These are phyloP conservation scores for Rhizopus delemar DNA, from an alignment of 371 early-diverging fungal species.

Conservation along the genomic window DNA sequence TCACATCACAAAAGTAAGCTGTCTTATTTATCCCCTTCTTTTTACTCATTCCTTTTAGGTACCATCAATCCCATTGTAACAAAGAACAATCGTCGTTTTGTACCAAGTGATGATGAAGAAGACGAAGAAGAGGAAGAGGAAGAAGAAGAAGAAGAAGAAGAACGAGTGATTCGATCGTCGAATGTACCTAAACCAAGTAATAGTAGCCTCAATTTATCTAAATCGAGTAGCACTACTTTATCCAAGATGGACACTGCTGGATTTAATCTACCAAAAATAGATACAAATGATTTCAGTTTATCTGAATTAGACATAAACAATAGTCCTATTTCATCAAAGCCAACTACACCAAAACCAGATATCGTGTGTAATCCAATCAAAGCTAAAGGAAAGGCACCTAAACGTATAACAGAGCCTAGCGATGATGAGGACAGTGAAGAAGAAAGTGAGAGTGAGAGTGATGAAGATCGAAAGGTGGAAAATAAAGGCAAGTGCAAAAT, in stretches of 20 bases:
- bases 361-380: neutral
- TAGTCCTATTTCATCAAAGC: neutral
- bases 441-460: slow-evolving; percentile 4
- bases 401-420: slow-evolving; percentile 17
- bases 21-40: neutral
- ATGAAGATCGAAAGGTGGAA: slow-evolving; percentile 9
- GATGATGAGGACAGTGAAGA: slow-evolving; percentile 25
- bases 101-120: slow-evolving; percentile 40
- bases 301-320: neutral
- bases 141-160: slow-evolving; percentile 15
- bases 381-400: slow-evolving; percentile 16
- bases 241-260: neutral
- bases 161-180: neutral
- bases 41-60: neutral
- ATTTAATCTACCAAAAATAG: neutral
- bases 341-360: slow-evolving; percentile 1
- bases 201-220: neutral
- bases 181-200: neutral
- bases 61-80: neutral
- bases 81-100: slow-evolving; percentile 18
- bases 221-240: neutral
- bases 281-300: neutral
- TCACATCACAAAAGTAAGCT: neutral
- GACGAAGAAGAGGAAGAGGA: slow-evolving; percentile 22
- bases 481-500: neutral